Percentiles rank a stretch among this genome's conserved stretches.
These are phyloP conservation scores for Gastrodia elata DNA, from an alignment of 106 monocot genomes.

Conservation along the genomic window DNA sequence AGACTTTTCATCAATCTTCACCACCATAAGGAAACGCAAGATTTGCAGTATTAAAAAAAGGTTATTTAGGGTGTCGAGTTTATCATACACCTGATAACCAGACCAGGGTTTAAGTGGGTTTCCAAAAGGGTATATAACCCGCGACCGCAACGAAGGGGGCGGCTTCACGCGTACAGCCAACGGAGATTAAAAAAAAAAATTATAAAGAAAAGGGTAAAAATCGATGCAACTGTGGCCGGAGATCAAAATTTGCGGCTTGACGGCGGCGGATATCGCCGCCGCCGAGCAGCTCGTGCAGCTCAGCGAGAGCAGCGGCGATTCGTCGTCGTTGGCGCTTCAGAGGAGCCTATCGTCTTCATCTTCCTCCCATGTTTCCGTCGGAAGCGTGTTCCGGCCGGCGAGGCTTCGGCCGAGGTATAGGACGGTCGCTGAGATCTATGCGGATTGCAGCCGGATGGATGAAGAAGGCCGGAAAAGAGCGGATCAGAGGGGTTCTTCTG, in stretches of 20 bases:
- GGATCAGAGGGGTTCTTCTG: not conserved
- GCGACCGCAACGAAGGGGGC: too few relatives aligned
- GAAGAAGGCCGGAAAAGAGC: not conserved
- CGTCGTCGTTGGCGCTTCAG: constrained; percentile 2
- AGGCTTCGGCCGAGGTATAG: not conserved
- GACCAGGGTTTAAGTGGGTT: too few relatives aligned
- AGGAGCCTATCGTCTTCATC: constrained; percentile 1
- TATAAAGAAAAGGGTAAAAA: too few relatives aligned
- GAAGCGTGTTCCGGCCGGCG: not conserved
- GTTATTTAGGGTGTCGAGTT: too few relatives aligned
- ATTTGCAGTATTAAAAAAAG: too few relatives aligned
- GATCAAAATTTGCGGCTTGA: not conserved
- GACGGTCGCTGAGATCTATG: not conserved
- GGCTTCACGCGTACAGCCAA: too few relatives aligned
- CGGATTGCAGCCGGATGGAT: not conserved
- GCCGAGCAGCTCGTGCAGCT: constrained; percentile 18
- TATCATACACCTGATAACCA: too few relatives aligned
- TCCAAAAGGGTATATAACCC: too few relatives aligned
- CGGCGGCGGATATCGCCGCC: constrained; percentile 2
- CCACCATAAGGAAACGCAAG: too few relatives aligned
- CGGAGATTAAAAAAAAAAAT: too few relatives aligned
- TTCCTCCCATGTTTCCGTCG: constrained; percentile 5
- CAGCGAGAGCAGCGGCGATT: constrained; percentile 14
- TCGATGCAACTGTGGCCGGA: not conserved
- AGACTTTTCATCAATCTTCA: too few relatives aligned